Evolutionary conservation across 768 basidiomycete species (phyloP), one percentile per base, ranked within the genome.

Genomic region (Termitomyces heimii): DNA sequence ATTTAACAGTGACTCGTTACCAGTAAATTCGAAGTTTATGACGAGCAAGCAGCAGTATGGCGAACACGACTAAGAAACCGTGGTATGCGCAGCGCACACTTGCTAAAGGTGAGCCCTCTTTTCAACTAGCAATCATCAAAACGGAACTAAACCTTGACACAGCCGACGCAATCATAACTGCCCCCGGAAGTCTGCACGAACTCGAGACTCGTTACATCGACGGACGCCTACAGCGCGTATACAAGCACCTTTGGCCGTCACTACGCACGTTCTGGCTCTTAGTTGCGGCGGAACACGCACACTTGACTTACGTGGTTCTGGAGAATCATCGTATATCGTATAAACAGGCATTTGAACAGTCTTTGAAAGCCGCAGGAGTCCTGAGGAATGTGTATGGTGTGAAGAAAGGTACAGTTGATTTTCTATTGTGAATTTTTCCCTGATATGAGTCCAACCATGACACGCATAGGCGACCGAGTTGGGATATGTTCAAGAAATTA

Each of bases 191-290:
- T 34, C 60, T 71, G 3, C 75, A 73, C 53, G 81, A 81, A 60
- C 57, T 73, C 32, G 77, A 82, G 65, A 72, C 69, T 4, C 65
- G 67, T 24, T 57, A 77, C 13, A 69, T 84, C 46, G 73, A 80
- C 54, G 80, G 78, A 2, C 69, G 71, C 8, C 58, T 79, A 14
- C 71, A 77, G 51, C 74, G 76, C 14, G 77, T 79, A 4, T 85
- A 81, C 69, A 82, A 82, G 68, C 75, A 80, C 53, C 66, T 79
- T 12, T 80, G 71, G 71, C 77, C 77, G 0, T 77, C 77, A 3
- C 62, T 81, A 12, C 75, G 82, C 10, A 66, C 64, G 18, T 79
- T 83, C 65, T 84, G 82, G 81, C 66, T 78, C 8, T 66, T 65
- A 59, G 58, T 68, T 0, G 65, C 69, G 3, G 53, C 71, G 39